phyloP scores from a whole-genome alignment of 2,329 filamentous ascomycete species.

The Aspergillus alliaceus region DNA sequence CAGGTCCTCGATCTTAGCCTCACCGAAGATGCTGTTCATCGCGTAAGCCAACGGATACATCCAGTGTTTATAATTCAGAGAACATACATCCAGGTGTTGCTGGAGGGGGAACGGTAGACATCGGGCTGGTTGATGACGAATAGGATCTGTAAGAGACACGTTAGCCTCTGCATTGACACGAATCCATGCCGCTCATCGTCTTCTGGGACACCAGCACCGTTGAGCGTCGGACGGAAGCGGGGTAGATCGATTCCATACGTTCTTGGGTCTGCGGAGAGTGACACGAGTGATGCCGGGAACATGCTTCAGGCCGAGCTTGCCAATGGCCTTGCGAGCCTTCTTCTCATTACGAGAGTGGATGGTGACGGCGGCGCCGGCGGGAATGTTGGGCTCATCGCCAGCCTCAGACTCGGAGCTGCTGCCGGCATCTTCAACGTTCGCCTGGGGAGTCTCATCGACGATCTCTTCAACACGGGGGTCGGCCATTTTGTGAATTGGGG shows the following conservation, averaged over 20 bases:
- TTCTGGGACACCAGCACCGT: not conserved
- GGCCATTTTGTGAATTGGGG: conserved; percentile 67
- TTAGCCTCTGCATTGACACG: conserved; percentile 20
- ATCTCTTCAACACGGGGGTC: conserved; percentile 98
- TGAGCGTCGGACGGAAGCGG: conserved; percentile 12
- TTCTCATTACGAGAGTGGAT: conserved; percentile 99
- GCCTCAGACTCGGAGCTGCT: conserved; percentile 52
- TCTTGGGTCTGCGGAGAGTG: conserved; percentile 96
- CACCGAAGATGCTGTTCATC: conserved; percentile 82
- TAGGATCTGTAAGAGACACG: conserved; percentile 67
- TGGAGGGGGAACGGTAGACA: conserved; percentile 98
- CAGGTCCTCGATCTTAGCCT: conserved; percentile 99
- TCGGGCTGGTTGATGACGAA: conserved; percentile 99
- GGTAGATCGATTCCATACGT: conserved; percentile 63
- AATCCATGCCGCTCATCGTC: not conserved
- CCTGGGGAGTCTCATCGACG: conserved; percentile 84
- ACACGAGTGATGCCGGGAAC: conserved; percentile 97
- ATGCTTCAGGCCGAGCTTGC: conserved; percentile 95
- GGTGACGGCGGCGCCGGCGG: conserved; percentile 82
- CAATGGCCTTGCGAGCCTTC: conserved; percentile 99
- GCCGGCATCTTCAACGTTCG: conserved; percentile 70
- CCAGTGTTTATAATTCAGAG: not conserved
- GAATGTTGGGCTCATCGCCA: conserved; percentile 63
- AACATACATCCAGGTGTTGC: conserved; percentile 99
- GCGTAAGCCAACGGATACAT: conserved; percentile 22